Evolutionary conservation across 768 basidiomycete genomes (phyloP).

Genomic region (Leccinum boreale): DNA sequence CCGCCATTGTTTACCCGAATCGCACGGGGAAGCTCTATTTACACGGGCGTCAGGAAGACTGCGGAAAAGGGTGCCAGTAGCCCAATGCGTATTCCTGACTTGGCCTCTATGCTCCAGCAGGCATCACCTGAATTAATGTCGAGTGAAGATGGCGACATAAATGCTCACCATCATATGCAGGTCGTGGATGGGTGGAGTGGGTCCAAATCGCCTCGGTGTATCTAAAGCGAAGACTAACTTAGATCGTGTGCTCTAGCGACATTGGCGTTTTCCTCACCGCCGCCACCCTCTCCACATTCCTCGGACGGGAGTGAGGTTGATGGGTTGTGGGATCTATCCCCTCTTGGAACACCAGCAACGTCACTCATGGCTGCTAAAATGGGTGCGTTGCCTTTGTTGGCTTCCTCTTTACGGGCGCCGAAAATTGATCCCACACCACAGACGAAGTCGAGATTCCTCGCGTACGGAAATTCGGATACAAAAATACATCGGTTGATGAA

Average conservation of each 20-base stretch:
- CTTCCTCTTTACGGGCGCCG: not conserved
- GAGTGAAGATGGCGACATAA: slow-evolving; percentile 42
- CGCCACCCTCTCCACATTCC: slow-evolving; percentile 33
- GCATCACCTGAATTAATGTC: slow-evolving; percentile 29
- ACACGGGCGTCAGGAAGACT: not conserved
- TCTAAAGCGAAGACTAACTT: slow-evolving; percentile 5
- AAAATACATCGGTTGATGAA: slow-evolving; percentile 10
- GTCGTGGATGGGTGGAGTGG: slow-evolving; percentile 66
- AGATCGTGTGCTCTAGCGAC: slow-evolving; percentile 13
- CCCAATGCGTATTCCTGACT: slow-evolving; percentile 21
- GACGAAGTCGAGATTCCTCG: slow-evolving; percentile 57
- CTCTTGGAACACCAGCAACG: slow-evolving; percentile 41
- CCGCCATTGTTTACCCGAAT: slow-evolving; percentile 47
- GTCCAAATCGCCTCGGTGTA: slow-evolving; percentile 21
- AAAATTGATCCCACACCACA: slow-evolving; percentile 21
- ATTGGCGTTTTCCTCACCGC: slow-evolving; percentile 42
- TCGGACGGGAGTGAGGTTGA: slow-evolving; percentile 47
- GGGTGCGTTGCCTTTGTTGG: slow-evolving; percentile 34
- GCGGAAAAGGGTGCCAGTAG: slow-evolving; percentile 2
- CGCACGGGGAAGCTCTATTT: slow-evolving; percentile 3
- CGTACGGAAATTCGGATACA: slow-evolving; percentile 42
- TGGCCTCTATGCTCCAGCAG: slow-evolving; percentile 24
- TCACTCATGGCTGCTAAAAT: slow-evolving; percentile 45
- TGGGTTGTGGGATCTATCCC: slow-evolving; percentile 49
- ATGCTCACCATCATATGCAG: slow-evolving; percentile 46